phyloP scores from a whole-genome alignment of 306 rosid genomes.

The Glycine tomentella region DNA sequence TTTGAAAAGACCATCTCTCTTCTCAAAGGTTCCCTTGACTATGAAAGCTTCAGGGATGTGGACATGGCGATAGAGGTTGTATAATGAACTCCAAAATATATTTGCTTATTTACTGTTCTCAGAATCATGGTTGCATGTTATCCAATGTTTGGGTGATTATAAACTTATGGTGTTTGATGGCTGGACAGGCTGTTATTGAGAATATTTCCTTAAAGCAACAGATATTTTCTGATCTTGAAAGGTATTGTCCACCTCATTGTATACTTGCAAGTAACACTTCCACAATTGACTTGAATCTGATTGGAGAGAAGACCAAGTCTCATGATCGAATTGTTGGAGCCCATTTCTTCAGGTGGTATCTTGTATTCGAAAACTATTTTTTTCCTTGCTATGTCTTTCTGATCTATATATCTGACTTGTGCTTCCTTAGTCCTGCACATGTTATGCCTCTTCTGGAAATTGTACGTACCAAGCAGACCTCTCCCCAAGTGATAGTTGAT shows the following conservation, averaged over 20 bases:
- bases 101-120: neutral
- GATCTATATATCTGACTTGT: conserved; percentile 40
- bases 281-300: conserved; percentile 92
- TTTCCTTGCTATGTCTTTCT: conserved; percentile 26
- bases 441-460: conserved; percentile 97
- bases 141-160: conserved; percentile 32
- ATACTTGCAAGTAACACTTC: conserved; percentile 96
- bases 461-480: conserved; percentile 81
- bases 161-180: conserved; percentile 45
- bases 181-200: conserved; percentile 92
- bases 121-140: conserved; percentile 26
- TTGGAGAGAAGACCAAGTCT: conserved; percentile 84
- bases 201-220: conserved; percentile 90
- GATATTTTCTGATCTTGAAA: conserved; percentile 91
- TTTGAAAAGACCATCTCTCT: conserved; percentile 76
- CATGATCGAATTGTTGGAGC: conserved; percentile 89
- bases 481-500: conserved; percentile 90
- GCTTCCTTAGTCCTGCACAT: conserved; percentile 89
- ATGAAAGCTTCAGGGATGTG: conserved; percentile 83
- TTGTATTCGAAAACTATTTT: neutral
- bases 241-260: conserved; percentile 87
- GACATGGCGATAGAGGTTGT: conserved; percentile 96
- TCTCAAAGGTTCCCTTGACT: conserved; percentile 77
- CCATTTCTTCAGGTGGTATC: conserved; percentile 88
- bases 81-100: conserved; percentile 34